phyloP scores from a whole-genome alignment of 176 grass and related monocot genomes.

The Zizania latifolia region DNA sequence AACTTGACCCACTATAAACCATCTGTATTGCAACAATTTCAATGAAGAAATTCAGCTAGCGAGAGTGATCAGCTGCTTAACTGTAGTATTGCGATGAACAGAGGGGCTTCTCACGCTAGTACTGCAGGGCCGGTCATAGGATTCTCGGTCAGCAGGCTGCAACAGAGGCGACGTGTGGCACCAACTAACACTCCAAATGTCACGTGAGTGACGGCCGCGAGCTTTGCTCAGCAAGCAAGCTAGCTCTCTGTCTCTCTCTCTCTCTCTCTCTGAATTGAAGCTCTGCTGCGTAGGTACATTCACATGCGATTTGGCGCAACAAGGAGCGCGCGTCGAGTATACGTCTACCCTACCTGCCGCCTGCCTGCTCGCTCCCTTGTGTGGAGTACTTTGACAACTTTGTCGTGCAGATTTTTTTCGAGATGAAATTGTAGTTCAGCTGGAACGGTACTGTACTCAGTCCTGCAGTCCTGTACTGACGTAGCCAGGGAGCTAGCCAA shows the following conservation, averaged over 20 bases:
- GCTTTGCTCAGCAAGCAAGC: neutral
- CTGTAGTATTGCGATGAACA: neutral
- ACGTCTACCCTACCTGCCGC: neutral
- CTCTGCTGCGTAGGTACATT: neutral
- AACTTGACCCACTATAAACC: too few relatives aligned
- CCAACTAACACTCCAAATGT: neutral
- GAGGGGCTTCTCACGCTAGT: neutral
- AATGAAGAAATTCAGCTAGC: neutral
- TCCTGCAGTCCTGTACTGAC: too few relatives aligned
- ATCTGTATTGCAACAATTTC: too few relatives aligned
- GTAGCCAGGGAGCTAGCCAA: too few relatives aligned
- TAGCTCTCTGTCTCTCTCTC: neutral
- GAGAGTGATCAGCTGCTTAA: too few relatives aligned
- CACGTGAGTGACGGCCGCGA: neutral
- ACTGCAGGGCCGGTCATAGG: neutral
- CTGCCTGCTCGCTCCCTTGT: neutral
- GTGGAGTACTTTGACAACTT: too few relatives aligned
- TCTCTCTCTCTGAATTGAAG: neutral
- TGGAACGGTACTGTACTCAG: too few relatives aligned
- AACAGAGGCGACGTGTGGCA: neutral
- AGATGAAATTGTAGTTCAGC: too few relatives aligned
- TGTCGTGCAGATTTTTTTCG: too few relatives aligned
- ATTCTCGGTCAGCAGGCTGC: neutral
- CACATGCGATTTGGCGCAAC: conserved; percentile 12
- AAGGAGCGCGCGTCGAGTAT: neutral